These are phyloP conservation scores for Schwanniomyces polymorphus DNA, from an alignment of 805 yeast genomes.

Conservation along the genomic window DNA sequence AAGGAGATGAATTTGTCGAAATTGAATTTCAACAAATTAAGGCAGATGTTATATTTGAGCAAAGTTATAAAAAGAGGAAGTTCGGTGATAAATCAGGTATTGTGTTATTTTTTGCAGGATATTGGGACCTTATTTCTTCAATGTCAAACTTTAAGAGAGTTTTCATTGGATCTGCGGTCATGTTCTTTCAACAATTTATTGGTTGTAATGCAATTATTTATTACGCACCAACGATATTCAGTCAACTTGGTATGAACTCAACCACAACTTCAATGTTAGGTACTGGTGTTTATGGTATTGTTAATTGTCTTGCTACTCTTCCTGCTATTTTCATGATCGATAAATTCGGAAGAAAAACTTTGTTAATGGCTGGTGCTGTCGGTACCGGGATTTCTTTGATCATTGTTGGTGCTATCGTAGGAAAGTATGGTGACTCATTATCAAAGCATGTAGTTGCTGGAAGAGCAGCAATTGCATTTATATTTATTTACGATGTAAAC, in stretches of 20 bases:
- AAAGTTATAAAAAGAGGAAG: conserved; percentile 7
- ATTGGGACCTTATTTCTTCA: conserved; percentile 10
- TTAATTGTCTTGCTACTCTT: conserved; percentile 29
- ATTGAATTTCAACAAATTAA: conserved; percentile 16
- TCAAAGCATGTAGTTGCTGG: conserved; percentile 15
- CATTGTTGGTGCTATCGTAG: conserved; percentile 20
- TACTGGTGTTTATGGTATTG: conserved; percentile 31
- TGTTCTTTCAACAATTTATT: conserved; percentile 31
- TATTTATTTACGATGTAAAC: conserved; percentile 28
- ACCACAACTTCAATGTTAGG: conserved; percentile 24
- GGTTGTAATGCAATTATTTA: conserved; percentile 35
- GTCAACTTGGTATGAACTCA: conserved; percentile 25
- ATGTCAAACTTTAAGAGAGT: conserved; percentile 32
- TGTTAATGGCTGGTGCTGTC: conserved; percentile 29
- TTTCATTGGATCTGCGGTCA: conserved; percentile 26
- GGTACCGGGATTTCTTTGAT: conserved; percentile 31
- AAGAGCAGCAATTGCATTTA: conserved; percentile 36
- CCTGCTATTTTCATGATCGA: conserved; percentile 35
- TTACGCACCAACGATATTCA: conserved; percentile 34
- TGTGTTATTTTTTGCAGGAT: conserved; percentile 6
- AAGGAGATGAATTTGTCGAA: conserved; percentile 15
- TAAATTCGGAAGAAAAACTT: conserved; percentile 34
- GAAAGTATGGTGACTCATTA: conserved; percentile 14
- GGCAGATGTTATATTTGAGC: conserved; percentile 12
- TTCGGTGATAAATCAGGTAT: conserved; percentile 9